These are phyloP conservation scores for Byssochlamys sp. DNA, from an alignment of 2,329 filamentous ascomycete species.

Conservation along the genomic window DNA sequence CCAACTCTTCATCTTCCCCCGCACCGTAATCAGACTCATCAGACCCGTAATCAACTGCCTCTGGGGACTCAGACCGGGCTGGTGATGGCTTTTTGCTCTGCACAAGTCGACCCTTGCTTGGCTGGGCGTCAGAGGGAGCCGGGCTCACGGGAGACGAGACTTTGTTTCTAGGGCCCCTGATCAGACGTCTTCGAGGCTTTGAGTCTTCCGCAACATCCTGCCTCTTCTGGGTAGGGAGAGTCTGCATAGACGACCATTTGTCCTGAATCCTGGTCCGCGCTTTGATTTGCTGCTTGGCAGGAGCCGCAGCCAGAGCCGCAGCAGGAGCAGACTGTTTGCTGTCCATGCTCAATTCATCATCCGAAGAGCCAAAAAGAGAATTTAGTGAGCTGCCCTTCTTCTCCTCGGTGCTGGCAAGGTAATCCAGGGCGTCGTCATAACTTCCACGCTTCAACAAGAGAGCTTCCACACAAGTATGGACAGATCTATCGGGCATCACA, in stretches of 20 bases:
- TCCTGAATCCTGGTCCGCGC: constrained; percentile 49
- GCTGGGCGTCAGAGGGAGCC: constrained; percentile 12
- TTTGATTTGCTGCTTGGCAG: constrained; percentile 46
- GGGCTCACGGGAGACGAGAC: constrained; percentile 16
- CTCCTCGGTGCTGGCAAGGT: constrained; percentile 35
- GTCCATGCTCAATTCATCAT: constrained; percentile 30
- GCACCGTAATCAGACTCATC: constrained; percentile 34
- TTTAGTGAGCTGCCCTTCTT: constrained; percentile 8
- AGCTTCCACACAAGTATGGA: constrained; percentile 42
- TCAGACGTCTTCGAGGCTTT: constrained; percentile 29
- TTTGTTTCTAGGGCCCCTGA: constrained; percentile 27
- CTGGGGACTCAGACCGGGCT: constrained; percentile 24
- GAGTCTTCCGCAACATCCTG: constrained; percentile 15
- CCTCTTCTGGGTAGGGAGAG: constrained; percentile 13
- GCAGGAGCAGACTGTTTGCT: constrained; percentile 8
- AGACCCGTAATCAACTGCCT: constrained; percentile 36
- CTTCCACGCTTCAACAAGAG: constrained; percentile 44
- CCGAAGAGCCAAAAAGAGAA: constrained; percentile 22
- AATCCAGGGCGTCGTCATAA: constrained; percentile 45
- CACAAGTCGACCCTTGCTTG: constrained; percentile 35
- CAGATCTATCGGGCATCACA: constrained; percentile 39
- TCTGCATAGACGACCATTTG: constrained; percentile 46
- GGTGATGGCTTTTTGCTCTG: constrained; percentile 38
- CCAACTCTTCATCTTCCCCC: constrained; percentile 37
- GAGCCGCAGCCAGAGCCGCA: constrained; percentile 8